Evolutionary conservation across 1,284 basidiomycete genomes (phyloP).

Genomic region (Coniferiporia sulphurascens): DNA sequence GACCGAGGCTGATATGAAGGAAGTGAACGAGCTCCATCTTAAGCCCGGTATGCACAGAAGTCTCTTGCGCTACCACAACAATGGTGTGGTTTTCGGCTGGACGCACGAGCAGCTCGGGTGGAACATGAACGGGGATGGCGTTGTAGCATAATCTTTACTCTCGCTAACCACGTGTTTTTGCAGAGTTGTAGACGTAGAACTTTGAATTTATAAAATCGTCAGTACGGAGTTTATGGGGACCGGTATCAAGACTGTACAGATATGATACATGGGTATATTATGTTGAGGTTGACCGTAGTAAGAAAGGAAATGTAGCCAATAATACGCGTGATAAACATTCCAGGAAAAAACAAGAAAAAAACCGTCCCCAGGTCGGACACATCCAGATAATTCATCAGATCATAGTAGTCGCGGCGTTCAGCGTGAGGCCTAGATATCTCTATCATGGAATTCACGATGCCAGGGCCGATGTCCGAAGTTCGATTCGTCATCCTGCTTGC

Average conservation of each 20-base stretch:
- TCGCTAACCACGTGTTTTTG: too few relatives aligned
- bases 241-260: background rate
- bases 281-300: background rate
- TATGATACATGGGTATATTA: conserved; percentile 6
- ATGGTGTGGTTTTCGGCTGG: conserved; percentile 42
- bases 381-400: background rate
- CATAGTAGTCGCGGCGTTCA: background rate
- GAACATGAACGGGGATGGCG: conserved; percentile 39
- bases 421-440: conserved; percentile 5
- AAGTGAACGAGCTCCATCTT: conserved; percentile 36
- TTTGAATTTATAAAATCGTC: background rate
- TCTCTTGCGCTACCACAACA: conserved; percentile 32
- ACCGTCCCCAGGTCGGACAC: background rate
- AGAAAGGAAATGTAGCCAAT: background rate
- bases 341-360: background rate
- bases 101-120: conserved; percentile 47
- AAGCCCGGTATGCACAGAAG: conserved; percentile 44
- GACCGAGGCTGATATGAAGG: conserved; percentile 26
- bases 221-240: background rate
- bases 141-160: conserved; percentile 22
- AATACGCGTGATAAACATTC: background rate
- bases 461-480: background rate
- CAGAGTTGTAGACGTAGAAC: background rate
- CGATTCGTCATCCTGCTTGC: conserved; percentile 9
- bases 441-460: conserved; percentile 4